These are phyloP conservation scores for Diospyros lotus DNA, from an alignment of 148 eudicot species.

Conservation along the genomic window DNA sequence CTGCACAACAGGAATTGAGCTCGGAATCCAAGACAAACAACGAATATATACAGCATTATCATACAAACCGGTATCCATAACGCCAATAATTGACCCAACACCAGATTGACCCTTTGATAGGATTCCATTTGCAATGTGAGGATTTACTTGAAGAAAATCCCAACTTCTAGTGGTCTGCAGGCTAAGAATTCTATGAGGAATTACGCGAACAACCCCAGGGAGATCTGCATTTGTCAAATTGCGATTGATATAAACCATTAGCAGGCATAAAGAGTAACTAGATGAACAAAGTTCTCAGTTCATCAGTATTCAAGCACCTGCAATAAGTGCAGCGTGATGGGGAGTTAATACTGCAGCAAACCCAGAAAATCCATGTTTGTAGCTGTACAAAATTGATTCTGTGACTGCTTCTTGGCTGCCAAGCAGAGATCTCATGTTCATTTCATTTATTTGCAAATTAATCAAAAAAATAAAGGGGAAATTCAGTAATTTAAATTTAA, in stretches of 20 bases:
- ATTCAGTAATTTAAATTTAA: background rate
- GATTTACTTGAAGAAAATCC: slow-evolving; percentile 43
- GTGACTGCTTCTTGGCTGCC: slow-evolving; percentile 40
- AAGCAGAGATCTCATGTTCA: background rate
- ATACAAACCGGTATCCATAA: slow-evolving; percentile 44
- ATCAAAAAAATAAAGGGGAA: background rate
- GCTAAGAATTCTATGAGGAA: slow-evolving; percentile 31
- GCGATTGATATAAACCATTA: background rate
- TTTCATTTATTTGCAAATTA: background rate
- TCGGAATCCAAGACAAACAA: background rate
- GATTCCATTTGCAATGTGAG: slow-evolving; percentile 30
- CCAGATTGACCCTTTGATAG: slow-evolving; percentile 34
- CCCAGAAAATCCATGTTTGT: slow-evolving; percentile 57
- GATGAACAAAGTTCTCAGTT: background rate
- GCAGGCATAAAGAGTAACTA: background rate
- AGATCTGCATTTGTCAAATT: slow-evolving; percentile 27
- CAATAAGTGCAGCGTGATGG: slow-evolving; percentile 34
- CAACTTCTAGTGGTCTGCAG: slow-evolving; percentile 58
- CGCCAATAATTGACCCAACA: slow-evolving; percentile 39
- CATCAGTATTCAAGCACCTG: slow-evolving; percentile 20
- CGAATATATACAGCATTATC: background rate
- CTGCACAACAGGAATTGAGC: slow-evolving; percentile 10
- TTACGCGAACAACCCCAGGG: slow-evolving; percentile 39
- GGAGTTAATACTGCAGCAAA: slow-evolving; percentile 48
- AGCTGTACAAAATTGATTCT: slow-evolving; percentile 46